These are phyloP conservation scores for Tolypocladium paradoxum DNA, from an alignment of 2,329 filamentous ascomycete genomes.

Conservation along the genomic window DNA sequence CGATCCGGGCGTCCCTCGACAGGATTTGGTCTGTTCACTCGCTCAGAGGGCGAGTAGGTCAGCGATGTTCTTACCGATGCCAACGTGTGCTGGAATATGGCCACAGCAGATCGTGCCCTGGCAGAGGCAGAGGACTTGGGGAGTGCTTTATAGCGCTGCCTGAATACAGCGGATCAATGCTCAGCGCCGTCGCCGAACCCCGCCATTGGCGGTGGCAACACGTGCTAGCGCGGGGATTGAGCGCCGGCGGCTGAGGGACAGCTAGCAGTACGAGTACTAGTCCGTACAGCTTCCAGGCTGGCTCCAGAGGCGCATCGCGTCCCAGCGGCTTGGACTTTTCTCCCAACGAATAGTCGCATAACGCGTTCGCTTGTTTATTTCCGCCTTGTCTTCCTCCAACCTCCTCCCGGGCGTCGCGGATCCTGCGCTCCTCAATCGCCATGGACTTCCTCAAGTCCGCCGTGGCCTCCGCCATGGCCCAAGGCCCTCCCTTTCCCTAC, in stretches of 20 bases:
- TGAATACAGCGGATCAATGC: not conserved
- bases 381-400: not conserved
- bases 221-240: not conserved
- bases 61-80: too few relatives aligned
- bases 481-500: constrained; percentile 87
- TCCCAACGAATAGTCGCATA: not conserved
- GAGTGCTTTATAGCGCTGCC: too few relatives aligned
- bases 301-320: not conserved
- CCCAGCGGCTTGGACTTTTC: not conserved
- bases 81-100: too few relatives aligned
- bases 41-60: too few relatives aligned
- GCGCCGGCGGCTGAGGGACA: not conserved
- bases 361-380: not conserved
- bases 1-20: too few relatives aligned
- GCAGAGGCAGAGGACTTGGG: too few relatives aligned
- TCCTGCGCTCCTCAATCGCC: constrained; percentile 2
- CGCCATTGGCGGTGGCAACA: not conserved
- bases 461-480: constrained; percentile 90
- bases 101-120: too few relatives aligned
- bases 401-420: not conserved
- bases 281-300: not conserved
- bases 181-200: not conserved
- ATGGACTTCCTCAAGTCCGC: constrained; percentile 99
- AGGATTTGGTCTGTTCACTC: too few relatives aligned
- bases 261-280: too few relatives aligned